Base-by-base conservation (phyloP, 495 filamentous ascomycete species). In the Xylona heveae region DNA sequence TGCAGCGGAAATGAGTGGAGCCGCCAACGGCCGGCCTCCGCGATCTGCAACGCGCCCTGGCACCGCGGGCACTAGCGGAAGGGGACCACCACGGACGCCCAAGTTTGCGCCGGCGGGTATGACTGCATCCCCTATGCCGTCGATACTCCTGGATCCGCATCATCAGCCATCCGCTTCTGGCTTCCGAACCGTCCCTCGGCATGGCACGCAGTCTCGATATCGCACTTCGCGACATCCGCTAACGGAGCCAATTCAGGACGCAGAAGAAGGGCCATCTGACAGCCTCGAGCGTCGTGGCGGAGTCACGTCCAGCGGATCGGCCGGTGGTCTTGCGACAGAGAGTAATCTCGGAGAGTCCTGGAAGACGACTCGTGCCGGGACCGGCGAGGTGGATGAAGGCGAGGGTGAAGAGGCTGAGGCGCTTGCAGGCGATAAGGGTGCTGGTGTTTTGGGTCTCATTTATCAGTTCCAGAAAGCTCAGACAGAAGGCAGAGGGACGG, bases 401-500 rank as follows among this genome's bases (percentile, higher is more conserved):
- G 64, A 65, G 24, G 59, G 64, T 21, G 46, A 57, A 4, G 61
- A 64, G 10, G 60, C 52, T 6, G 42, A 40, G 12, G 47, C 25
- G 3, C 41, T 41, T 1, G 35, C 35, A n/a, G 45, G 36, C n/a
- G 61, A 46, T 24, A 35, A 32, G 26, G 53, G 55, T 4, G 62
- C 64, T 1, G 78, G 76, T 15, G 88, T 97, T 7, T 57, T 97
- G 35, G 77, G 78, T 2, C 53, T 95, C 51, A 64, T 97, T 28
- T 79, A 84, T 45, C 78, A 95, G 47, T 92, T 92, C 49, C 78
- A 83, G 48, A 82, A 74, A 52, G 78, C 67, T 34, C 78, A 84
- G 46, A 68, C 70, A 34, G 74, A 78, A 30, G 65, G 64, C 8
- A 54, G 67, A 33, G 54, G 39, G 1, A 49, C 31, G 14, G 33